Percentiles rank a stretch among this genome's conserved stretches.
These are phyloP conservation scores for Arthrocladium fulminans DNA, from an alignment of 2,329 filamentous ascomycete species.

Conservation along the genomic window DNA sequence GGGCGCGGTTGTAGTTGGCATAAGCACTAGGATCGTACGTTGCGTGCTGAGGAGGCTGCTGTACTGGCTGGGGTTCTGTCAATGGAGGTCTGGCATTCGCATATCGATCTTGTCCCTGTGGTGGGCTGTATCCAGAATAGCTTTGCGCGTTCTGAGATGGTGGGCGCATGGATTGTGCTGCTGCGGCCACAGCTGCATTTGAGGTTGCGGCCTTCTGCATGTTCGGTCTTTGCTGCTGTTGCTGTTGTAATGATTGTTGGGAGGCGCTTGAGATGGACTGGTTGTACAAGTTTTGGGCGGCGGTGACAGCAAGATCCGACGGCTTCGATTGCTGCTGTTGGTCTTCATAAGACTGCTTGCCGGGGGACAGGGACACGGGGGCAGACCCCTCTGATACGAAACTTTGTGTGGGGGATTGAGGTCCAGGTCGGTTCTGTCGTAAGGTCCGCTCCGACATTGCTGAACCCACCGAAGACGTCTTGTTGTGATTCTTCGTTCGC, in stretches of 20 bases:
- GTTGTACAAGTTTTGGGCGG: constrained; percentile 27
- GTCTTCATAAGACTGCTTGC: constrained; percentile 28
- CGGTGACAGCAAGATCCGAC: constrained; percentile 24
- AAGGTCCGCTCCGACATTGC: constrained; percentile 59
- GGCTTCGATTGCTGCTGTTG: constrained; percentile 31
- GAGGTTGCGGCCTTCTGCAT: constrained; percentile 34
- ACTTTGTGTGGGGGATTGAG: constrained; percentile 22
- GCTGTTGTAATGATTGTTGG: constrained; percentile 30
- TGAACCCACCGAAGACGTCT: constrained; percentile 42
- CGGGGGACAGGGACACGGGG: constrained; percentile 29
- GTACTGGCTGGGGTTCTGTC: constrained; percentile 3
- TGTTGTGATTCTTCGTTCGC: constrained; percentile 64
- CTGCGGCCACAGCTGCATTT: constrained; percentile 35
- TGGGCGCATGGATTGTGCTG: constrained; percentile 42
- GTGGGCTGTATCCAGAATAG: constrained; percentile 1
- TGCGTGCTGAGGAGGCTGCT: constrained; percentile 38
- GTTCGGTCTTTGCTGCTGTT: constrained; percentile 26
- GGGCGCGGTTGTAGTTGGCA: constrained; percentile 27
- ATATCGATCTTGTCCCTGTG: constrained; percentile 25
- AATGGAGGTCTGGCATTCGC: constrained; percentile 29
- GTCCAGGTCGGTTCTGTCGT: constrained; percentile 44
- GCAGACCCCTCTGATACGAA: constrained; percentile 19
- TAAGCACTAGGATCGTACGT: constrained; percentile 38
- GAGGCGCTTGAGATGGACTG: constrained; percentile 31
- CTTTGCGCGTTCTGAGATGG: constrained; percentile 29